phyloP scores from a whole-genome alignment of 1,284 basidiomycete genomes.

The Moniliophthora roreri region DNA sequence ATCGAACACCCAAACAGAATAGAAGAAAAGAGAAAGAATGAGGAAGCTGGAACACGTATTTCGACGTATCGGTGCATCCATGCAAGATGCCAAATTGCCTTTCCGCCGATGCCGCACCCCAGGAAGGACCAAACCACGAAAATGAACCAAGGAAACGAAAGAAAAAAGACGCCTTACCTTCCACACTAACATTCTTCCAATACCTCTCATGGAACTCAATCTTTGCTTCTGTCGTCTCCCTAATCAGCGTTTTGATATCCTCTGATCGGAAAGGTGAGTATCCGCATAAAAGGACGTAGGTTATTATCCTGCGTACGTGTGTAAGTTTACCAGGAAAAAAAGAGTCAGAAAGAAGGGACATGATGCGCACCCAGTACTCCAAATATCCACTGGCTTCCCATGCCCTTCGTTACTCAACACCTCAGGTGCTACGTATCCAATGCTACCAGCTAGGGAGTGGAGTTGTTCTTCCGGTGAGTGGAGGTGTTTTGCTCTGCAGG shows the following conservation, averaged over 20 bases:
- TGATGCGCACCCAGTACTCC: slow-evolving; percentile 82
- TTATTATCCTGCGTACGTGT: slow-evolving; percentile 69
- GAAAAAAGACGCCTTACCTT: slow-evolving; percentile 43
- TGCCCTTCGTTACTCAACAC: slow-evolving; percentile 84
- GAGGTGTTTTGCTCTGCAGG: slow-evolving; percentile 78
- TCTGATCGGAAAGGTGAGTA: slow-evolving; percentile 93
- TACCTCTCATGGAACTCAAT: slow-evolving; percentile 92
- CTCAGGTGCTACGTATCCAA: slow-evolving; percentile 95
- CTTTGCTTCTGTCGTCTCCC: slow-evolving; percentile 81
- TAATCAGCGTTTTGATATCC: slow-evolving; percentile 73
- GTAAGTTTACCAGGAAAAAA: background rate
- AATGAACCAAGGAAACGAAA: background rate
- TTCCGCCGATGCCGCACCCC: no score
- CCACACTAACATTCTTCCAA: slow-evolving; percentile 85
- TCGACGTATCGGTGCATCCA: no score
- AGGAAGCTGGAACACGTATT: no score
- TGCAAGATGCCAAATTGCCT: no score
- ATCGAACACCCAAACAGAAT: no score
- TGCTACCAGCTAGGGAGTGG: slow-evolving; percentile 82
- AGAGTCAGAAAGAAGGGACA: slow-evolving; percentile 5
- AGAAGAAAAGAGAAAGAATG: background rate
- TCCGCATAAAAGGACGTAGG: slow-evolving; percentile 90
- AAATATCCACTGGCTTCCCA: slow-evolving; percentile 90
- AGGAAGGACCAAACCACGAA: background rate
- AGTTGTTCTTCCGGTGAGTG: slow-evolving; percentile 79